A percentile compares a stretch with the other conserved stretches of the same genome.
Conservation (phyloP, 106 monocot species). For the Amphibolis antarctica region DNA sequence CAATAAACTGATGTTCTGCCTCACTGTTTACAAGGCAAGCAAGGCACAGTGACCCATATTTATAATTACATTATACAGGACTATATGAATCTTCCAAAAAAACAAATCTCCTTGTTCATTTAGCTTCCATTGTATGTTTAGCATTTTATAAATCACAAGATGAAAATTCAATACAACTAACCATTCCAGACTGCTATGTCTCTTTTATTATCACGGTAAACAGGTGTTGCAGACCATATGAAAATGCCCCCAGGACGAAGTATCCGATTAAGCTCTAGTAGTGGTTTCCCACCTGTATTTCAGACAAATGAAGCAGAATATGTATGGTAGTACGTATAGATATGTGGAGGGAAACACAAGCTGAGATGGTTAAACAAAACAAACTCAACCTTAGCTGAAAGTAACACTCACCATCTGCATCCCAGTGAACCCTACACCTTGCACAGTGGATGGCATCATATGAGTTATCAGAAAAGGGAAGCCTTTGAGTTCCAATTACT, state of each 20-base stretch:
- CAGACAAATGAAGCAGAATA: background rate
- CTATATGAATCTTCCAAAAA: too few relatives aligned
- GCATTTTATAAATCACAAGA: too few relatives aligned
- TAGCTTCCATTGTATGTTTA: too few relatives aligned
- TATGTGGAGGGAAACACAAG: background rate
- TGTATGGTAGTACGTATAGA: background rate
- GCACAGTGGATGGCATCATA: constrained; percentile 91
- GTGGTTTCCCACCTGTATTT: constrained; percentile 68
- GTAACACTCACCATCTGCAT: constrained; percentile 68
- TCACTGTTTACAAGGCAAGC: too few relatives aligned
- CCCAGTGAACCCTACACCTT: constrained; percentile 77
- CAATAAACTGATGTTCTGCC: too few relatives aligned
- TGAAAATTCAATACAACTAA: constrained; percentile 20
- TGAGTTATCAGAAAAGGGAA: constrained; percentile 69
- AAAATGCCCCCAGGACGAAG: constrained; percentile 86
- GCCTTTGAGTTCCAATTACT: constrained; percentile 67
- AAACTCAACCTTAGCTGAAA: background rate
- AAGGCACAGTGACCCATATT: too few relatives aligned
- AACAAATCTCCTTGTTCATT: too few relatives aligned
- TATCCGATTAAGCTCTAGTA: constrained; percentile 86
- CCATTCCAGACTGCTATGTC: constrained; percentile 71
- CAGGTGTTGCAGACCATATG: constrained; percentile 96
- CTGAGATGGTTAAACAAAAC: background rate
- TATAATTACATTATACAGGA: too few relatives aligned
- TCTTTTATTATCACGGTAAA: constrained; percentile 62